Base-by-base conservation (phyloP, 805 yeast species). In the Suhomyces vadensis region DNA sequence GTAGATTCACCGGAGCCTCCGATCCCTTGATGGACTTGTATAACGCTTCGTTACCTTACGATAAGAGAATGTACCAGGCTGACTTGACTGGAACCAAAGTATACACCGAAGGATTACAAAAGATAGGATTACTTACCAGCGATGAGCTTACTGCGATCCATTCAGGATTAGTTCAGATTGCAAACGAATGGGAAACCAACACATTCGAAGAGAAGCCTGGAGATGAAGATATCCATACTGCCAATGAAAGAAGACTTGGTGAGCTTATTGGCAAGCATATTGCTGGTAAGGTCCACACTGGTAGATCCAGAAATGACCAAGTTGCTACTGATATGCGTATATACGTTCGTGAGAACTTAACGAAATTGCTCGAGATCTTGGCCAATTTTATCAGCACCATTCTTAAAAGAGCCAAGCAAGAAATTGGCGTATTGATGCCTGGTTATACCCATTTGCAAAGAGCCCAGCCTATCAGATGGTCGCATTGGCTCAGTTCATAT, bases 391-490 rank as follows among this genome's bases (percentile, higher is more conserved):
- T 92, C 61, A 63, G 71, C 49, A 83, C 83, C 14, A 77, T 94
- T 53, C 60, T 82, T 35, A 74, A 74, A 44, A 81, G 99, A 61
- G 97, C 95, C 4, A 84, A 81, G 58, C 63, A 75, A 25, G 99
- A 94, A 69, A 87, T 94, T 47, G 95, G 86, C 56, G 86, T 85
- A 14, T 77, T 94, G 61, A 94, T 94, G 98, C 99, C 99, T 8
- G 99, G 99, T 35, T 94, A 94, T 73, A 94, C 99, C 10, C 99
- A 94, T 71, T 74, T 94, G 63, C 99, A 94, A 75, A 86, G 96
- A 65, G 98, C 98, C 1, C 99, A 91, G 70, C 99, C 99, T n/a
- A 94, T 94, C 60, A 82, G 99, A 71, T 94, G 99, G 99, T 77
- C 97, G 1, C 99, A 94, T 65, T 92, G 97, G 97, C 75, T 94